Evolutionary conservation across 805 yeast species (phyloP), one percentile per base, ranked within the genome.

Genomic region (Metschnikowia chrysomelidarum): DNA sequence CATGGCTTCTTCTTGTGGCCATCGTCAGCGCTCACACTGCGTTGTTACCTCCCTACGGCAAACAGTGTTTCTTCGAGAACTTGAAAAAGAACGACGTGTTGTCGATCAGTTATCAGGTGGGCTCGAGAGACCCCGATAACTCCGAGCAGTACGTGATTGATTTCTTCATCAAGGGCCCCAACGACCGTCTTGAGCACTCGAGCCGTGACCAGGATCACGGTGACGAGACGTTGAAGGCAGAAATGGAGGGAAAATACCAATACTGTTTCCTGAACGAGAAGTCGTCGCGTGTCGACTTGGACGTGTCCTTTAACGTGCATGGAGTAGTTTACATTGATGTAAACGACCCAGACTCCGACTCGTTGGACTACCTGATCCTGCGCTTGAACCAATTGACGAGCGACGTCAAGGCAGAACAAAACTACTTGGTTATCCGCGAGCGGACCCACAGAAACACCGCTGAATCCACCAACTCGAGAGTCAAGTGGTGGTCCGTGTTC

Each of bases 361-460:
- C 87, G 40, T 71, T 93, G 51, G 98, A 91, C 51, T 78, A 81
- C 40, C 88, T 95, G 32, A 84, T 91, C 33, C 78, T 80, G 60
- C 76, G 79, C 56, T 71, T 91, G 53, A 67, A 79, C 47, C 83
- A 84, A 45, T 69, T 86, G 49, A 81, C 94, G 24, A 78, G 78
- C 51, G 96, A 87, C 51, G 88, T 93, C 41, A 84, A 85, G 66
- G 91, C 88, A 51, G 98, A 93, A 65, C 94, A 83, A 55, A 77
- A 86, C 51, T 93, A 93, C 64, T 81, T 93, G 51, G 94, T 89
- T 30, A 88, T 91, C 43, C 81, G 98, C 66, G 98, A 91, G 67
- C 83, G 97, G 69, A 85, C 94, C 11, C 98, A 91, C 63, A 84
- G 98, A 76, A 93, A 91, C 67, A 91, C 98, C 7, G 98, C 98